Percentiles rank a stretch among this genome's conserved stretches.
Evolutionary conservation across 2,329 filamentous ascomycete genomes (phyloP).

Genomic region (Cladobotryum protrusum): DNA sequence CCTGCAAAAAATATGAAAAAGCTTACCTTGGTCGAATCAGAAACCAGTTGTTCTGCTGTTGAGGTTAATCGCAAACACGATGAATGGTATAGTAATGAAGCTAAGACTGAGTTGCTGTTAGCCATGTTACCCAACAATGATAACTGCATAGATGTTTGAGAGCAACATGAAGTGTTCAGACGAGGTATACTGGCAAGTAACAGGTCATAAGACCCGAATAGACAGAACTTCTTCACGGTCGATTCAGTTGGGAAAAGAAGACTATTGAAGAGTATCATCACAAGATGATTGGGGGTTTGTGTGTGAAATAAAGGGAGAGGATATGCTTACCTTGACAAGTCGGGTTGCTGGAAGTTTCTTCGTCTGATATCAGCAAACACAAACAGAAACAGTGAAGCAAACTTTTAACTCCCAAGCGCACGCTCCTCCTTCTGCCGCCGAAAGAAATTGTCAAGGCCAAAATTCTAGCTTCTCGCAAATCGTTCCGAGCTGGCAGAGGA

Average conservation of each 20-base stretch:
- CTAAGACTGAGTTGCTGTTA: slow-evolving; percentile 7
- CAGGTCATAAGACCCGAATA: slow-evolving; percentile 64
- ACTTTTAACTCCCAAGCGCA: background rate
- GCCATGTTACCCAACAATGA: background rate
- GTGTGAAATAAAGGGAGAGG: slow-evolving; percentile 15
- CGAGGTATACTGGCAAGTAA: slow-evolving; percentile 88
- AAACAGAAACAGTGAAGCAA: background rate
- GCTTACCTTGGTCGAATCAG: slow-evolving; percentile 6
- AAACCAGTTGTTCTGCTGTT: background rate
- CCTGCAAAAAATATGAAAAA: slow-evolving; percentile 8
- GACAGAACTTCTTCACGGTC: slow-evolving; percentile 72
- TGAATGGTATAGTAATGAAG: background rate
- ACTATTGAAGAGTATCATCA: slow-evolving; percentile 68
- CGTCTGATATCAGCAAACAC: background rate
- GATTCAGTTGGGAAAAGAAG: slow-evolving; percentile 89
- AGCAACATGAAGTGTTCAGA: slow-evolving; percentile 48
- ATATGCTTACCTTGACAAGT: slow-evolving; percentile 19
- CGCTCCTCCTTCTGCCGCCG: background rate
- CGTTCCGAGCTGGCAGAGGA: background rate
- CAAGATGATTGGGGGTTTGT: slow-evolving; percentile 19
- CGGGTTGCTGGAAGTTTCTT: background rate
- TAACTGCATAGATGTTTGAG: slow-evolving; percentile 1
- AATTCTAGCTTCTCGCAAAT: background rate
- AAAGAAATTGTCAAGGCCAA: background rate
- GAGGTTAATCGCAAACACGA: background rate